phyloP scores from a whole-genome alignment of 2,329 filamentous ascomycete species.

The Scytalidium lignicola region DNA sequence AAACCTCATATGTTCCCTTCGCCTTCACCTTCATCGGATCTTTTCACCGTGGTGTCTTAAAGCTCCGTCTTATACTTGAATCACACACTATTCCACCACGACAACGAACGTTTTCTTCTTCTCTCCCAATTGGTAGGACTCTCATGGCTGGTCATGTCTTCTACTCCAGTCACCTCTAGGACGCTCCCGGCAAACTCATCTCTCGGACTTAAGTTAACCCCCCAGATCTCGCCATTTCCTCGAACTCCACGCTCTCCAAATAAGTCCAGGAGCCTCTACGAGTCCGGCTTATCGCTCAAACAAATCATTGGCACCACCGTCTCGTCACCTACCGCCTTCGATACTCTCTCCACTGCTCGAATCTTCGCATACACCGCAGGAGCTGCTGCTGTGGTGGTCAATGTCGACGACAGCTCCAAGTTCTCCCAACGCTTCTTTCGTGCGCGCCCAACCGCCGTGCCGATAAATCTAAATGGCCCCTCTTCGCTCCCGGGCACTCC shows the following conservation, averaged over 20 bases:
- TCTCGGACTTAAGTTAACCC: conserved; percentile 58
- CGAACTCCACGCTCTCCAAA: conserved; percentile 59
- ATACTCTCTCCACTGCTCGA: conserved; percentile 63
- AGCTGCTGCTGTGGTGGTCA: conserved; percentile 85
- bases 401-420: conserved; percentile 61
- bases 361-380: conserved; percentile 88
- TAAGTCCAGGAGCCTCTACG: conserved; percentile 39
- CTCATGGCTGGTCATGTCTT: conserved; percentile 29
- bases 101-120: background rate
- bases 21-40: background rate
- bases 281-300: conserved; percentile 65
- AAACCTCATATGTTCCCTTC: background rate
- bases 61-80: background rate
- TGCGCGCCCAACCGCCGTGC: conserved; percentile 72
- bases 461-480: conserved; percentile 50
- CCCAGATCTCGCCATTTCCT: conserved; percentile 69
- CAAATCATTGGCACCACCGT: conserved; percentile 91
- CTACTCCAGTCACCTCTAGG: conserved; percentile 26
- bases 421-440: conserved; percentile 83
- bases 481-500: conserved; percentile 49
- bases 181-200: conserved; percentile 26
- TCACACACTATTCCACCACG: background rate
- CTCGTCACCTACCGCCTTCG: conserved; percentile 78
- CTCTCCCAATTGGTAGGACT: background rate
- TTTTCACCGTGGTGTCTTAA: background rate